Evolutionary conservation across 805 yeast genomes (phyloP).

Genomic region (Candida cerambycidarum): DNA sequence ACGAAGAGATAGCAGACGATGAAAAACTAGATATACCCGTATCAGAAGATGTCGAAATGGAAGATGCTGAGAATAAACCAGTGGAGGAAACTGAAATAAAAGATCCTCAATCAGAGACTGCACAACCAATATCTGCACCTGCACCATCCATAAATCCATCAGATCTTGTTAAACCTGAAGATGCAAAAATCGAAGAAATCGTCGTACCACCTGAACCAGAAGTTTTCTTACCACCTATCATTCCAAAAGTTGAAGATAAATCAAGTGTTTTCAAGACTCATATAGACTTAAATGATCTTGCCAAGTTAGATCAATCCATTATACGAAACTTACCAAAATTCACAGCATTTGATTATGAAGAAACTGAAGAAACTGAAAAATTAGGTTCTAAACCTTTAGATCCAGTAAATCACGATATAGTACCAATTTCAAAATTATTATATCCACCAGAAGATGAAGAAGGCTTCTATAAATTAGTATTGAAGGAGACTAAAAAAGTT

Average conservation of each 20-base stretch:
- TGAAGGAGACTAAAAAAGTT: constrained; percentile 35
- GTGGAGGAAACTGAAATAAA: constrained; percentile 7
- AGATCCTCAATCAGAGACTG: background rate
- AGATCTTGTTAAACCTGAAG: background rate
- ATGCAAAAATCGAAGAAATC: background rate
- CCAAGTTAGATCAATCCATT: constrained; percentile 47
- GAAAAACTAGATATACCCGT: constrained; percentile 5
- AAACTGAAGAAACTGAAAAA: constrained; percentile 13
- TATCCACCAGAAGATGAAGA: constrained; percentile 65
- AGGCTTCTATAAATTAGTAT: constrained; percentile 57
- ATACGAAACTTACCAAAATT: constrained; percentile 48
- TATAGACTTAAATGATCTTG: constrained; percentile 41
- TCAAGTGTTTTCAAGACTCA: constrained; percentile 46
- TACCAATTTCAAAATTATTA: constrained; percentile 65
- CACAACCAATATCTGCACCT: background rate
- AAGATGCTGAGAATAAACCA: background rate
- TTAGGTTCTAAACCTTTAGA: constrained; percentile 20
- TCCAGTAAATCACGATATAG: constrained; percentile 34
- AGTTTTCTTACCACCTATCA: constrained; percentile 1
- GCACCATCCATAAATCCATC: constrained; percentile 1
- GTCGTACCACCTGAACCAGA: constrained; percentile 13
- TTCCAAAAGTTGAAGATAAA: constrained; percentile 12
- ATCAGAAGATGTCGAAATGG: background rate
- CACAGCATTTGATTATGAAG: constrained; percentile 45
- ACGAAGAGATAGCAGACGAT: constrained; percentile 9